These are phyloP conservation scores for Petunia secreta DNA, from an alignment of 257 asterid genomes.

Conservation along the genomic window DNA sequence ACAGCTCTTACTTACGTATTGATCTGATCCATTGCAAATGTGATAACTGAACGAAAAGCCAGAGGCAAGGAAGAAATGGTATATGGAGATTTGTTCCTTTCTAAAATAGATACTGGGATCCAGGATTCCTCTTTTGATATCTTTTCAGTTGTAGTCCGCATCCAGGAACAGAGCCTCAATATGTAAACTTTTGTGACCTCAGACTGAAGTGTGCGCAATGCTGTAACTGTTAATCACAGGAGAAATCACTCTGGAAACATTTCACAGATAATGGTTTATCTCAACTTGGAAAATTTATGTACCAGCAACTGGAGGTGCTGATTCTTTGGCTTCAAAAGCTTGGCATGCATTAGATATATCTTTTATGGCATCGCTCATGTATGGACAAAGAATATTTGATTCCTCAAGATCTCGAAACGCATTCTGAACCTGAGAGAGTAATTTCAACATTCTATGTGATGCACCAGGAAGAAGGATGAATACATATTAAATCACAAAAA, in stretches of 20 bases:
- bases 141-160: conserved; percentile 85
- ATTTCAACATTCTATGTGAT: neutral
- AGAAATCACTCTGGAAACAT: conserved; percentile 30
- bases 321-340: conserved; percentile 88
- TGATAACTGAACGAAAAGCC: conserved; percentile 76
- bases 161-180: conserved; percentile 95
- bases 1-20: conserved; percentile 57
- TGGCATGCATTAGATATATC: conserved; percentile 80
- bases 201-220: conserved; percentile 74
- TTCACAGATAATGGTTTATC: conserved; percentile 19
- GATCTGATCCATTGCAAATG: conserved; percentile 87
- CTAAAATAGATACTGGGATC: conserved; percentile 87
- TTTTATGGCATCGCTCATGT: conserved; percentile 75
- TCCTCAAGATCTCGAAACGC: conserved; percentile 86
- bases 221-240: conserved; percentile 59
- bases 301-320: conserved; percentile 93
- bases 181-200: conserved; percentile 81
- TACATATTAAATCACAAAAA: conserved; percentile 11
- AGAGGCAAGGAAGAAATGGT: conserved; percentile 89
- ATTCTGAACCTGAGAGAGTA: conserved; percentile 64
- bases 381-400: conserved; percentile 77
- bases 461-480: conserved; percentile 10
- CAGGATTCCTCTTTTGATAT: conserved; percentile 88
- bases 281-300: conserved; percentile 32
- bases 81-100: conserved; percentile 93